These are phyloP conservation scores for Phytophthora palmivora DNA, from an alignment of 352 stramenopile genomes.

Conservation along the genomic window DNA sequence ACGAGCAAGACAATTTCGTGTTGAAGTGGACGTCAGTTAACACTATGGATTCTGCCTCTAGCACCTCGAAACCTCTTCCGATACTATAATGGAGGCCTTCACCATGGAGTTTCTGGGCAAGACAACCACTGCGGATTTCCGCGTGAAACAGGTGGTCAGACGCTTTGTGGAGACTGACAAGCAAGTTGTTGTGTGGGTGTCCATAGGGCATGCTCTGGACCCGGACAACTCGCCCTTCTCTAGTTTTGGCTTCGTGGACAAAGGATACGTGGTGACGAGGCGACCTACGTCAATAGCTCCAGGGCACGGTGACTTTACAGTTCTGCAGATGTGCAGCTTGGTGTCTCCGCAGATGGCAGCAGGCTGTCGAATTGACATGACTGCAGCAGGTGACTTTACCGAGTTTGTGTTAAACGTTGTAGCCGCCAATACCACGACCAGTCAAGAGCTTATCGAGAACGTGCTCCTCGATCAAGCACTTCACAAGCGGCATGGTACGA, in stretches of 20 bases:
- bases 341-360: slow-evolving; percentile 56
- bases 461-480: slow-evolving; percentile 46
- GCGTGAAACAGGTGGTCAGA: slow-evolving; percentile 48
- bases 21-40: too few species aligned
- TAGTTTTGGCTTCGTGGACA: slow-evolving; percentile 55
- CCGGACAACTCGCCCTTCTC: slow-evolving; percentile 43
- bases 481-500: slow-evolving; percentile 15
- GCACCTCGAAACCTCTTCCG: slow-evolving; percentile 36
- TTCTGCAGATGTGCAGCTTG: slow-evolving; percentile 67
- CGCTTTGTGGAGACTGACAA: slow-evolving; percentile 43
- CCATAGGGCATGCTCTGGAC: slow-evolving; percentile 31
- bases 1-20: not conserved
- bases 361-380: slow-evolving; percentile 38
- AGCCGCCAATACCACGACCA: slow-evolving; percentile 47
- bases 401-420: slow-evolving; percentile 59
- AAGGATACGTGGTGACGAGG: slow-evolving; percentile 68
- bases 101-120: slow-evolving; percentile 51
- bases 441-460: slow-evolving; percentile 71
- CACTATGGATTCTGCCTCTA: slow-evolving; percentile 8
- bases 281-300: slow-evolving; percentile 37
- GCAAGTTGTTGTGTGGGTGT: slow-evolving; percentile 56
- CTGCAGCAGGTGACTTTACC: slow-evolving; percentile 49
- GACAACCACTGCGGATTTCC: slow-evolving; percentile 40
- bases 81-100: slow-evolving; percentile 56
- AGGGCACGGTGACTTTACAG: slow-evolving; percentile 37